These are phyloP conservation scores for Amanita muscaria DNA, from an alignment of 768 basidiomycete species.

Conservation along the genomic window DNA sequence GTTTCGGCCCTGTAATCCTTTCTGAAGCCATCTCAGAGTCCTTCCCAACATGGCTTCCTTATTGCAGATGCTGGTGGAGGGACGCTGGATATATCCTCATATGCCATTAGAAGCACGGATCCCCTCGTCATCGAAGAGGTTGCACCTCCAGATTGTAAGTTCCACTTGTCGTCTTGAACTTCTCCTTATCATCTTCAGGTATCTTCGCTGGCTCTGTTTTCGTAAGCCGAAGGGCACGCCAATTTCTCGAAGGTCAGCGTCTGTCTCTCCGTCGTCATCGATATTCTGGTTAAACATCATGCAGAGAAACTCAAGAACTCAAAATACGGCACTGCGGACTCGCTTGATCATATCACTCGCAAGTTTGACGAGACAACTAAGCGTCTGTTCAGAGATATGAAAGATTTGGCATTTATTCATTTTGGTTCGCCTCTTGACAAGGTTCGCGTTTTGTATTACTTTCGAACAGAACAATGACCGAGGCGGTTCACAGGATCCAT, in stretches of 20 bases:
- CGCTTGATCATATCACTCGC: slow-evolving; percentile 72
- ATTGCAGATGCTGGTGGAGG: slow-evolving; percentile 79
- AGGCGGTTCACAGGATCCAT: slow-evolving; percentile 28
- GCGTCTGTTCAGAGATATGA: slow-evolving; percentile 61
- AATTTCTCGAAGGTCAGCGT: slow-evolving; percentile 55
- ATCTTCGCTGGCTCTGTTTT: slow-evolving; percentile 81
- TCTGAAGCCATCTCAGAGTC: slow-evolving; percentile 35
- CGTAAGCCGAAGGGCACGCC: slow-evolving; percentile 65
- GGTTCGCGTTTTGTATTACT: slow-evolving; percentile 13
- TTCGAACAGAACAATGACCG: neutral
- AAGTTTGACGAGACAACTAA: slow-evolving; percentile 81
- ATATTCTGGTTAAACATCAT: neutral
- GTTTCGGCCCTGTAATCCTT: neutral
- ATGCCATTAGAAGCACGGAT: slow-evolving; percentile 58
- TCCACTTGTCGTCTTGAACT: neutral
- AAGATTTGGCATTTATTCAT: slow-evolving; percentile 60
- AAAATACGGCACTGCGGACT: slow-evolving; percentile 61
- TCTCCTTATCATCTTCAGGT: slow-evolving; percentile 29
- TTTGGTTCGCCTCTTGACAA: slow-evolving; percentile 78
- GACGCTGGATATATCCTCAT: slow-evolving; percentile 74
- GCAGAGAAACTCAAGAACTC: slow-evolving; percentile 66
- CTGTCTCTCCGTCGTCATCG: neutral
- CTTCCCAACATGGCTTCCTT: slow-evolving; percentile 69
- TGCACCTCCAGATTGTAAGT: slow-evolving; percentile 72
- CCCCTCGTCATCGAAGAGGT: slow-evolving; percentile 78